phyloP scores from a whole-genome alignment of 768 basidiomycete genomes.

The Rhodotorula diobovata region DNA sequence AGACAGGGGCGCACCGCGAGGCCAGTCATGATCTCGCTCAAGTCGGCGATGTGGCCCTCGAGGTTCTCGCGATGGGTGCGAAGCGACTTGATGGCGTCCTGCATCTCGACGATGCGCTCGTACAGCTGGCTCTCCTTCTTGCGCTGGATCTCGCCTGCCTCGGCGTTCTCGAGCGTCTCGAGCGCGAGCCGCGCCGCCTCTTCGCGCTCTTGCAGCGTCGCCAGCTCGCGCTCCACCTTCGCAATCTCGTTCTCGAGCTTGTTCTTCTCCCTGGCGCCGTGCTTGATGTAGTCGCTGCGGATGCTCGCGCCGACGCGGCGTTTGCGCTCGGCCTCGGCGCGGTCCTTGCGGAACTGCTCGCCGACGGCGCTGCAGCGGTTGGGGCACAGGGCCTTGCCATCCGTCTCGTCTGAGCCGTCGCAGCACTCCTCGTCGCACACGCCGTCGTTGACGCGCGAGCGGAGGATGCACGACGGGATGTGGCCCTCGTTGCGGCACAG shows the following conservation, averaged over 20 bases:
- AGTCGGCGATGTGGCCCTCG: slow-evolving; percentile 66
- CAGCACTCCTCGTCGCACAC: slow-evolving; percentile 91
- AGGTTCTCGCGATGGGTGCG: slow-evolving; percentile 67
- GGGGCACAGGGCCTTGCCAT: slow-evolving; percentile 62
- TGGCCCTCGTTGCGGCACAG: slow-evolving; percentile 86
- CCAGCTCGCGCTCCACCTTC: slow-evolving; percentile 59
- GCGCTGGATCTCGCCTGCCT: slow-evolving; percentile 72
- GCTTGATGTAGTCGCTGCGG: slow-evolving; percentile 76
- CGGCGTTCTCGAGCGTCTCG: slow-evolving; percentile 69
- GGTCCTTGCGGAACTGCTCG: slow-evolving; percentile 61
- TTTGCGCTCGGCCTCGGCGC: slow-evolving; percentile 69
- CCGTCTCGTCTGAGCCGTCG: slow-evolving; percentile 87
- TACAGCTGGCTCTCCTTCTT: slow-evolving; percentile 81
- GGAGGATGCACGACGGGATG: slow-evolving; percentile 69
- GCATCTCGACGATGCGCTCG: slow-evolving; percentile 65
- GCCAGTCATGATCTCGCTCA: slow-evolving; percentile 75
- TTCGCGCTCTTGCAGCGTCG: slow-evolving; percentile 42
- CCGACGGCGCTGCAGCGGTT: slow-evolving; percentile 75
- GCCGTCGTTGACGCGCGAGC: slow-evolving; percentile 83
- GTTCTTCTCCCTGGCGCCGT: slow-evolving; percentile 82
- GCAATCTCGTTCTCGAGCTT: slow-evolving; percentile 65
- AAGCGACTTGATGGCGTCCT: slow-evolving; percentile 70
- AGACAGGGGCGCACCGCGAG: slow-evolving; percentile 48
- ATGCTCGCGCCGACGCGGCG: slow-evolving; percentile 90
- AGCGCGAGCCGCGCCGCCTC: slow-evolving; percentile 72